These are phyloP conservation scores for sunflower (Helianthus annuus) DNA, from an alignment of 129 eudicot species.

Conservation along the genomic window DNA sequence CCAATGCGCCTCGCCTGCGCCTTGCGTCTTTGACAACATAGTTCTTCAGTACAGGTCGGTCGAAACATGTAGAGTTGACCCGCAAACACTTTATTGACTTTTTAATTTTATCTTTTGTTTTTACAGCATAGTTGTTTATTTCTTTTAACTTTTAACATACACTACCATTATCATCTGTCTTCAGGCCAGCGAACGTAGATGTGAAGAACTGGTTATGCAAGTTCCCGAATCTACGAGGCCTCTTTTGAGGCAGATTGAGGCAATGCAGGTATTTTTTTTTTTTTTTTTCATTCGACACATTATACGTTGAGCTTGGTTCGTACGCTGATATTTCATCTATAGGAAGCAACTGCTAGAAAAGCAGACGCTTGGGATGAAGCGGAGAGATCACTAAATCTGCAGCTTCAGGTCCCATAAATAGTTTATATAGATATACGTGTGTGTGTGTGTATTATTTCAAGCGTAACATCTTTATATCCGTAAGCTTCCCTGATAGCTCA, in stretches of 20 bases:
- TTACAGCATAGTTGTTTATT: not conserved
- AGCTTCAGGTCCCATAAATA: slow-evolving; percentile 72
- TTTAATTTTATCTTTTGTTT: no score
- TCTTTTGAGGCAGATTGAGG: slow-evolving; percentile 88
- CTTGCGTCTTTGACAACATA: no score
- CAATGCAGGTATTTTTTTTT: slow-evolving; percentile 65
- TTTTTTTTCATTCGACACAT: not conserved
- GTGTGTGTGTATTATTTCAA: not conserved
- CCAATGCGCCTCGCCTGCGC: no score
- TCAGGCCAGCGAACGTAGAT: slow-evolving; percentile 90
- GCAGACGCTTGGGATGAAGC: slow-evolving; percentile 92
- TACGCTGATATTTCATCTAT: slow-evolving; percentile 14
- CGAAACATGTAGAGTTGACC: not conserved
- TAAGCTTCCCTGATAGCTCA: slow-evolving; percentile 22
- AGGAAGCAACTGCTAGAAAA: slow-evolving; percentile 79
- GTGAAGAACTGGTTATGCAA: slow-evolving; percentile 91
- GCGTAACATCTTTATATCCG: not conserved
- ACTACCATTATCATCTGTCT: slow-evolving; percentile 15
- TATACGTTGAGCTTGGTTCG: slow-evolving; percentile 10
- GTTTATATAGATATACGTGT: not conserved
- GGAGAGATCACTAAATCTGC: slow-evolving; percentile 72
- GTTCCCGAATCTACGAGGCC: slow-evolving; percentile 98
- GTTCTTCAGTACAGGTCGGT: not conserved
- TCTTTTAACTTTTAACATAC: not conserved
- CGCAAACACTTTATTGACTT: not conserved